Evolutionary conservation across 2,329 filamentous ascomycete species (phyloP).

Genomic region (Diaporthe caulivora): DNA sequence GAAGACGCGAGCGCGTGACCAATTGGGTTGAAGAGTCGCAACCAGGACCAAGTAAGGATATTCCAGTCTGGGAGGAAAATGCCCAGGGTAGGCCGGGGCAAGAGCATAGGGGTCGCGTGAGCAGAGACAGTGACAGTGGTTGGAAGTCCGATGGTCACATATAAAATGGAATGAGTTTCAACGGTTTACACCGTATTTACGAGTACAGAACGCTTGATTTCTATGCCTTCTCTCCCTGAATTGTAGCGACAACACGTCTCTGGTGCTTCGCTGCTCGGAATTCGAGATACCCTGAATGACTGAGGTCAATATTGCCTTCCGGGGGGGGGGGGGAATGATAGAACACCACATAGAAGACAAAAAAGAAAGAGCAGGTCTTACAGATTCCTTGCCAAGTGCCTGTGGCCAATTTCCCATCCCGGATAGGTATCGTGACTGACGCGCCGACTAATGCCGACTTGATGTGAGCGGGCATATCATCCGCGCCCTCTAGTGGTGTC

Average conservation of each 20-base stretch:
- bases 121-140: not conserved
- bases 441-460: constrained; percentile 92
- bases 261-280: constrained; percentile 83
- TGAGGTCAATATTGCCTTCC: constrained; percentile 57
- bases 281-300: constrained; percentile 77
- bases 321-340: not conserved
- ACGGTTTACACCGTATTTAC: not conserved
- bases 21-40: not conserved
- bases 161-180: not conserved
- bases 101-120: not conserved
- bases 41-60: not conserved
- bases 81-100: not conserved
- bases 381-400: constrained; percentile 85
- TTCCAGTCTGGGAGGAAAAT: not conserved
- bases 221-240: constrained; percentile 83
- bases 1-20: not conserved
- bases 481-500: constrained; percentile 76
- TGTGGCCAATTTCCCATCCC: constrained; percentile 80
- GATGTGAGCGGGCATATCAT: constrained; percentile 98
- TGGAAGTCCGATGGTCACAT: not conserved
- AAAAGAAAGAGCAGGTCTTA: not conserved
- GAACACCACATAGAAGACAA: no score
- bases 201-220: not conserved
- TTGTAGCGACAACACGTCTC: constrained; percentile 89
- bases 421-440: constrained; percentile 91